phyloP scores from a whole-genome alignment of 352 stramenopile species.

The Globisporangium polare region DNA sequence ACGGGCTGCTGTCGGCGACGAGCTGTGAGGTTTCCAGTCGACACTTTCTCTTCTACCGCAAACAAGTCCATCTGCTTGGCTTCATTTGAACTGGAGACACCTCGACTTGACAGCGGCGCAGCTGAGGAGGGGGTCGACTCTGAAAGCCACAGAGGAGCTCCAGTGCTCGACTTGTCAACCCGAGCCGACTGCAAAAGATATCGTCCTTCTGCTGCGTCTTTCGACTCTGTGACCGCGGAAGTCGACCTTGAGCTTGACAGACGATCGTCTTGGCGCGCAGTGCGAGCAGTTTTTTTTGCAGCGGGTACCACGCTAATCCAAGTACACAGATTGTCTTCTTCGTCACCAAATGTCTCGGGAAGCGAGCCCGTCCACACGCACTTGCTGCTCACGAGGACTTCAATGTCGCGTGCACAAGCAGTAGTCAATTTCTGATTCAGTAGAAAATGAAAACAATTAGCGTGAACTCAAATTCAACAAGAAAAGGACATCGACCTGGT shows the following conservation, averaged over 20 bases:
- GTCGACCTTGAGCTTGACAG: neutral
- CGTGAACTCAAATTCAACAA: neutral
- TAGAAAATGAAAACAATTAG: neutral
- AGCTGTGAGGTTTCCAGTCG: conserved; percentile 5
- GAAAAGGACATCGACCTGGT: neutral
- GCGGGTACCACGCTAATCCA: conserved; percentile 55
- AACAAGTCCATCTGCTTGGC: conserved; percentile 12
- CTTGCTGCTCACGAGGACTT: conserved; percentile 56
- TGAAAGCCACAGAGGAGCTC: conserved; percentile 18
- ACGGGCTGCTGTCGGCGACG: conserved; percentile 8
- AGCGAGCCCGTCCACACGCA: conserved; percentile 76
- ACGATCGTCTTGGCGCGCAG: conserved; percentile 11
- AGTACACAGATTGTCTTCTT: conserved; percentile 59
- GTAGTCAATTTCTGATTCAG: conserved; percentile 25
- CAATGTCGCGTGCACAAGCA: conserved; percentile 58
- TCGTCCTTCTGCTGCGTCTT: neutral
- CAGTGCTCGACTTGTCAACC: neutral
- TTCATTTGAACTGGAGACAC: neutral
- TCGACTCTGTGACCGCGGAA: neutral
- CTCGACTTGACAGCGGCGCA: neutral
- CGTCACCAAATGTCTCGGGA: conserved; percentile 59
- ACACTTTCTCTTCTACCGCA: conserved; percentile 5
- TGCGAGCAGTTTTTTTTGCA: conserved; percentile 34
- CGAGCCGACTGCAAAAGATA: neutral
- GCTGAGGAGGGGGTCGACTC: neutral